These are phyloP conservation scores for Camellia japonica DNA, from an alignment of 148 eudicot genomes.

Conservation along the genomic window DNA sequence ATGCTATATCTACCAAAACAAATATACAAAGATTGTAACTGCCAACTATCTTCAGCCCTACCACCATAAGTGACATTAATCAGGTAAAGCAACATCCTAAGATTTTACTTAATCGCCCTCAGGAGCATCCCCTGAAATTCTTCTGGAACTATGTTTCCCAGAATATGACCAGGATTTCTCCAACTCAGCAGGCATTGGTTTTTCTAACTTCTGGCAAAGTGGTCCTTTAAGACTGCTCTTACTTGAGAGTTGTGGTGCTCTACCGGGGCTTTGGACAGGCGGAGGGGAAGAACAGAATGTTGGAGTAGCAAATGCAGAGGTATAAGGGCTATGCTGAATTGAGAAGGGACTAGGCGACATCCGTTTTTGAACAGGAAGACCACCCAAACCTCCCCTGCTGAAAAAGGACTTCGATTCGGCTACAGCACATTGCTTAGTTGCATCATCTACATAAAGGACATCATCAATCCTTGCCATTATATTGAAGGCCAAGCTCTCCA, in stretches of 20 bases:
- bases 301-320: slow-evolving; percentile 89
- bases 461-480: slow-evolving; percentile 89
- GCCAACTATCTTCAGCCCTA: not conserved
- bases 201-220: slow-evolving; percentile 31
- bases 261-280: slow-evolving; percentile 54
- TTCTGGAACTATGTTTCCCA: slow-evolving; percentile 48
- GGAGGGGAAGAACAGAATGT: slow-evolving; percentile 82
- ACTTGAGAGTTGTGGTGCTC: slow-evolving; percentile 35
- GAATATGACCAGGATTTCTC: slow-evolving; percentile 54
- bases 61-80: not conserved
- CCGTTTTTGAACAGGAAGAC: slow-evolving; percentile 72
- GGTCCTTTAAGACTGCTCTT: slow-evolving; percentile 17
- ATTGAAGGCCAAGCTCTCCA: slow-evolving; percentile 95
- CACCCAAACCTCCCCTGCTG: slow-evolving; percentile 68
- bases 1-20: not conserved
- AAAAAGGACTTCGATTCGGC: slow-evolving; percentile 57
- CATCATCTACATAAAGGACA: slow-evolving; percentile 72
- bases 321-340: slow-evolving; percentile 75
- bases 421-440: slow-evolving; percentile 59
- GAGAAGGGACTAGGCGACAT: slow-evolving; percentile 96
- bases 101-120: slow-evolving; percentile 35
- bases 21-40: slow-evolving; percentile 3
- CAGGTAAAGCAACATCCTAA: not conserved
- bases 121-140: slow-evolving; percentile 47
- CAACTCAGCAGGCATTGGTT: slow-evolving; percentile 32